Evolutionary conservation across 495 filamentous ascomycete species (phyloP).

Genomic region (Aspergillus coremiiformis): DNA sequence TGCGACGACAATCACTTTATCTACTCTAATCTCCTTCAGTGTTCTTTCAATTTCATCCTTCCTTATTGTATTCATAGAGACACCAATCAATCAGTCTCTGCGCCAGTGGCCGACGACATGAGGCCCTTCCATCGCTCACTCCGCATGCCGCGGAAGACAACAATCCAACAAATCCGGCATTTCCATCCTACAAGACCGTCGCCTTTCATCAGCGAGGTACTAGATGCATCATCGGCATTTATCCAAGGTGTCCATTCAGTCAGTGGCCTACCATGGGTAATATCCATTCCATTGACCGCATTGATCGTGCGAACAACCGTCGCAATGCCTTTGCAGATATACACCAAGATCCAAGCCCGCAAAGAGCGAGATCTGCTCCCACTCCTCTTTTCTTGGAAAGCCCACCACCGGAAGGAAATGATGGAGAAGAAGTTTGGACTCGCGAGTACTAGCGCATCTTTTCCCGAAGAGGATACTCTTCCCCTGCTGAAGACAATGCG

Average conservation of each 20-base stretch:
- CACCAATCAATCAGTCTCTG: neutral
- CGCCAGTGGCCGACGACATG: constrained; percentile 4
- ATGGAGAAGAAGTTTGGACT: too few species aligned
- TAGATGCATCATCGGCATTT: constrained; percentile 46
- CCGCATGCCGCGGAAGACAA: neutral
- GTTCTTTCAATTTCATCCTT: neutral
- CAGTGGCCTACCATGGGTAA: constrained; percentile 60
- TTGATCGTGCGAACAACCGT: constrained; percentile 51
- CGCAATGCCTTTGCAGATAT: constrained; percentile 53
- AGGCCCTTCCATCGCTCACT: constrained; percentile 8
- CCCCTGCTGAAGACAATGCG: constrained; percentile 9
- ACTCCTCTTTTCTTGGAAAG: constrained; percentile 43
- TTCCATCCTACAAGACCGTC: constrained; percentile 41
- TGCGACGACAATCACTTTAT: neutral
- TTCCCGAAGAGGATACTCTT: too few species aligned
- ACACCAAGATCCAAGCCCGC: constrained; percentile 33
- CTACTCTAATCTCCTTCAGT: neutral
- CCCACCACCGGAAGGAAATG: constrained; percentile 19
- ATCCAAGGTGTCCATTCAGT: constrained; percentile 54
- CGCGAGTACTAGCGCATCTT: too few species aligned
- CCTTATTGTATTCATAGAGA: neutral
- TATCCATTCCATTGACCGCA: constrained; percentile 63
- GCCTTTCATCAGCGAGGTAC: constrained; percentile 37
- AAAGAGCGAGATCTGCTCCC: constrained; percentile 43
- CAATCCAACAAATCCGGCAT: constrained; percentile 27